phyloP scores from a whole-genome alignment of 192 early-diverging fungal genomes.

The Gamsiella multidivaricata region DNA sequence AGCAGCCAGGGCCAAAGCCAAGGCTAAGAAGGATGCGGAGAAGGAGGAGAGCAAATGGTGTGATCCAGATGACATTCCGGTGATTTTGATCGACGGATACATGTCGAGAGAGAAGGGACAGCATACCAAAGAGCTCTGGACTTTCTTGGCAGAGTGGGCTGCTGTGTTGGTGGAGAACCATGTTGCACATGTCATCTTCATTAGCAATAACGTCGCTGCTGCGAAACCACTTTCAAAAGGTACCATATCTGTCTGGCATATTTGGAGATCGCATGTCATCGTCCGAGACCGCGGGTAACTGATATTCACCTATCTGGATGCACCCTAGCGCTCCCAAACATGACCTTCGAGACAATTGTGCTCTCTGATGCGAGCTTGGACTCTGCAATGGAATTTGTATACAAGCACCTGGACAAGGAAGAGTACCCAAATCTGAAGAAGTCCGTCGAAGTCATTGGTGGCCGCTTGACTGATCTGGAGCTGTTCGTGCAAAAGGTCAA shows the following conservation, averaged over 20 bases:
- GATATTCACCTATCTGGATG: too few relatives aligned
- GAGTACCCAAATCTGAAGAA: conserved; percentile 50
- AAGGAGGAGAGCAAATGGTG: conserved; percentile 33
- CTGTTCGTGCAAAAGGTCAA: conserved; percentile 90
- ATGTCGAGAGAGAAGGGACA: conserved; percentile 77
- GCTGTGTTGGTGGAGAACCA: conserved; percentile 82
- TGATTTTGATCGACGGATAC: conserved; percentile 91
- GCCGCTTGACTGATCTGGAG: conserved; percentile 91
- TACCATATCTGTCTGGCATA: conserved; percentile 51
- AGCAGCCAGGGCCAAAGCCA: neutral
- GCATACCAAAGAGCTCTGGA: conserved; percentile 69
- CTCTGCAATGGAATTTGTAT: conserved; percentile 69
- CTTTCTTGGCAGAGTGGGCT: conserved; percentile 87
- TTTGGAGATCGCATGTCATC: neutral
- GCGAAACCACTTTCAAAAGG: conserved; percentile 77
- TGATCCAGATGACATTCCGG: conserved; percentile 76
- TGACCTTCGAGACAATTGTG: conserved; percentile 72
- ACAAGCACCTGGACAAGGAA: conserved; percentile 54
- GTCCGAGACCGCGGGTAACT: neutral
- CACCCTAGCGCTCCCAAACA: conserved; percentile 69
- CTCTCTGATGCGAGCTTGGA: conserved; percentile 79
- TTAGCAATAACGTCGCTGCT: conserved; percentile 76
- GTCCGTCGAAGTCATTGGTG: conserved; percentile 82
- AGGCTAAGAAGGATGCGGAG: conserved; percentile 33
- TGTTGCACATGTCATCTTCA: conserved; percentile 92